Evolutionary conservation across 2,329 filamentous ascomycete genomes (phyloP), one percentile per base, ranked within the genome.

Genomic region (Pseudovirgaria hyperparasitica): DNA sequence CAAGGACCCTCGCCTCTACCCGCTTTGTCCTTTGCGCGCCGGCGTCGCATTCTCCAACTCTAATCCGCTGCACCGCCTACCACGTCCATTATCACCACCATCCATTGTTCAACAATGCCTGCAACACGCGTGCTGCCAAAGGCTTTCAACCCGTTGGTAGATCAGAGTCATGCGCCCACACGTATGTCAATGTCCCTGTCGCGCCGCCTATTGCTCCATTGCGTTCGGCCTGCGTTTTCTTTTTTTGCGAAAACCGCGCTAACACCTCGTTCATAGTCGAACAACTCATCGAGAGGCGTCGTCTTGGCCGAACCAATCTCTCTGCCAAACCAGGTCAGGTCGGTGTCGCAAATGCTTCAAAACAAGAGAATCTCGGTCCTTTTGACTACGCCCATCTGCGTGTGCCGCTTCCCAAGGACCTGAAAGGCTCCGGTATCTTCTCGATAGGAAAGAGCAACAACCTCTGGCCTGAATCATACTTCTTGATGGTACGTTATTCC

Each of bases 371-470:
- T 40, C 64, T 90, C 34, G 84, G 82, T 27, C 73, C 77, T 24
- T 93, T 98, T 52, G 90, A 96, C 57, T 98, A 98, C 55, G 87
- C 86, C 38, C 90, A 98, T 52, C 67, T 98, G 26, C 80, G 87
- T 47, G 87, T 86, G 34, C 87, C 90, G 9, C 62, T 98, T 24
- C 90, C 90, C 26, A 90, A 86, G 56, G 85, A 90, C 38, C 76
- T 96, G 41, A 72, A 76, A 34, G 69, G 68, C 16, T 93, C 86
- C 5, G 90, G 90, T 48, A 92, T 98, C 45, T 96, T 96, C 63
- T 78, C 82, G 46, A 77, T 47, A 24, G 45, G 76, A 33, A 76
- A 76, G 50, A 54, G 58, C 7, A 60, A 67, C 29, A 54, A 63
- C 34, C 55, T 63, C 36, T 69, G 63, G 33, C 87, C 90, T 5